Evolutionary conservation across 257 asterid genomes (phyloP).

Genomic region (Solanum dulcamara): DNA sequence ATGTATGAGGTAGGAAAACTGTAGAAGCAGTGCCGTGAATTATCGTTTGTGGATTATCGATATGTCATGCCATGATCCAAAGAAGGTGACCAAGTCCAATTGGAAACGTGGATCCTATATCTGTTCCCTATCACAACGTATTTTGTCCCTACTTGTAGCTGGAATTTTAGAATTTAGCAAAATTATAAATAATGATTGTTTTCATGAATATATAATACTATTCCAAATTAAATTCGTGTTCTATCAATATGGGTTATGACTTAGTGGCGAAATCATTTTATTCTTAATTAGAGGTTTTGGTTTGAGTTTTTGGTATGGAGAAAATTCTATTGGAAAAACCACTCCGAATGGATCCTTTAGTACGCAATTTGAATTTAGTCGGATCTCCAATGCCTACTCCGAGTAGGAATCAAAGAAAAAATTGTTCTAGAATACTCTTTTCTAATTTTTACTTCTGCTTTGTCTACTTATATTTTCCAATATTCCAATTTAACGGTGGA

Average conservation of each 20-base stretch:
- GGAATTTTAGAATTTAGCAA: neutral
- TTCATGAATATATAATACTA: neutral
- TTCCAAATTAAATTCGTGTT: neutral
- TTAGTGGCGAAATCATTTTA: no score
- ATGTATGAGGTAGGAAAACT: neutral
- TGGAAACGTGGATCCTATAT: neutral
- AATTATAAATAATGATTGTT: neutral
- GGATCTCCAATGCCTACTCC: no score
- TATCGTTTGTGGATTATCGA: neutral
- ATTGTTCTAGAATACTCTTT: neutral
- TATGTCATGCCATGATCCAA: neutral
- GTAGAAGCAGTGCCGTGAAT: neutral
- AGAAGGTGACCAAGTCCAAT: neutral
- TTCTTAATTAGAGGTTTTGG: no score
- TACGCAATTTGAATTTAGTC: no score
- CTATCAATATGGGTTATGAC: no score
- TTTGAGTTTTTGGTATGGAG: no score
- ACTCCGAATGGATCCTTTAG: no score
- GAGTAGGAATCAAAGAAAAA: no score
- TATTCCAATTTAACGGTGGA: constrained; percentile 5
- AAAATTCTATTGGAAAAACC: no score
- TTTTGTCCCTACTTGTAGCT: neutral
- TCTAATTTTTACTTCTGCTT: neutral
- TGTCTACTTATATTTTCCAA: neutral
- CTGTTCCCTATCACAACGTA: neutral